Conservation (phyloP, 2,329 filamentous ascomycete genomes). For the Xylaria multiplex region DNA sequence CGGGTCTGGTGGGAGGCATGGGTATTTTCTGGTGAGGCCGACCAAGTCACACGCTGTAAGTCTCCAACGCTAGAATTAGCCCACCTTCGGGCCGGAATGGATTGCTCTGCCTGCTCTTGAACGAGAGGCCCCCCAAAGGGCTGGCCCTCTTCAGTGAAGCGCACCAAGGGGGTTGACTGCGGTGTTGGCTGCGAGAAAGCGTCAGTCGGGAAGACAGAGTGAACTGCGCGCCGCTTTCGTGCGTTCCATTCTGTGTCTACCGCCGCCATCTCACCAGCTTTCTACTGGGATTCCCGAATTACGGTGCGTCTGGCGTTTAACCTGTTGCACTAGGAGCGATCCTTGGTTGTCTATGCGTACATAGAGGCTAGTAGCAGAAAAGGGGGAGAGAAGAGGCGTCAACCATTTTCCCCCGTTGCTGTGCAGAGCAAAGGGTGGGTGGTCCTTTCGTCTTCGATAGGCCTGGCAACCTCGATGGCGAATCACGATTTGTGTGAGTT, state of each 20-base stretch:
- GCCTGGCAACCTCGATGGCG: background rate
- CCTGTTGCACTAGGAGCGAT: background rate
- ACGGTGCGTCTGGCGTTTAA: conserved; percentile 6
- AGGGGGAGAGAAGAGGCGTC: conserved; percentile 4
- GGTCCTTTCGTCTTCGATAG: background rate
- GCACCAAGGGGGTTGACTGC: conserved; percentile 52
- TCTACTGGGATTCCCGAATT: background rate
- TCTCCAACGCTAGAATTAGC: conserved; percentile 39
- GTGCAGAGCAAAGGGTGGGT: background rate
- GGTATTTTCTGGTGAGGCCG: conserved; percentile 41
- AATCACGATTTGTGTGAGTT: conserved; percentile 11
- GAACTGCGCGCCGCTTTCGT: conserved; percentile 62
- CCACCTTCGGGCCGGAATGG: conserved; percentile 39
- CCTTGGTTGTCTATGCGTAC: conserved; percentile 1
- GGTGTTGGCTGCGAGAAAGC: conserved; percentile 60
- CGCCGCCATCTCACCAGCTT: conserved; percentile 42
- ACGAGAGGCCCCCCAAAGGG: conserved; percentile 57
- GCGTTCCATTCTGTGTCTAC: conserved; percentile 56
- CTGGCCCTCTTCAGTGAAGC: conserved; percentile 56
- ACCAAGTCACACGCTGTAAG: conserved; percentile 37
- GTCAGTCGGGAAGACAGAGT: conserved; percentile 66
- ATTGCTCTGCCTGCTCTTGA: conserved; percentile 28
- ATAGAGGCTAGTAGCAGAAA: conserved; percentile 17
- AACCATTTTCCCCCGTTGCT: conserved; percentile 17
- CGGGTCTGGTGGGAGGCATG: conserved; percentile 62